These are phyloP conservation scores for Alloteropsis semialata DNA, from an alignment of 176 grass and related monocot genomes.

Conservation along the genomic window DNA sequence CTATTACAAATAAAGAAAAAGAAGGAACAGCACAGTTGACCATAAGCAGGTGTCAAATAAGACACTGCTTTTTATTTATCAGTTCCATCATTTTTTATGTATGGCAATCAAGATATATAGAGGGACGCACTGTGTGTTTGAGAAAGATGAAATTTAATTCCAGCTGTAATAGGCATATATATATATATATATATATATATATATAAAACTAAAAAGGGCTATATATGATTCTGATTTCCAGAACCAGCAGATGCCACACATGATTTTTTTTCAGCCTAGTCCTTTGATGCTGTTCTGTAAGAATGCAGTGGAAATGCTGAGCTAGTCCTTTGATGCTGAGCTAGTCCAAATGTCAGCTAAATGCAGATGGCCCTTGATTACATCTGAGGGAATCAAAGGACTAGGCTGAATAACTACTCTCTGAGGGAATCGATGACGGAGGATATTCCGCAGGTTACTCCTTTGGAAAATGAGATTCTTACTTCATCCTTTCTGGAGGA, in stretches of 20 bases:
- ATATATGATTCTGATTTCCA: not conserved
- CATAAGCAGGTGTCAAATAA: too few species aligned
- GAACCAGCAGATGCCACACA: not conserved
- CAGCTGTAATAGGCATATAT: too few species aligned
- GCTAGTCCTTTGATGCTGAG: not conserved
- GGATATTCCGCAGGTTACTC: too few species aligned
- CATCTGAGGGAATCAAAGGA: too few species aligned
- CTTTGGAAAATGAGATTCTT: too few species aligned
- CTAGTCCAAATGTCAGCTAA: not conserved
- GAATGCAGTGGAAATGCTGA: not conserved
- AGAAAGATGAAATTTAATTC: not conserved
- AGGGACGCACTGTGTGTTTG: not conserved
- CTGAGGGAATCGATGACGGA: too few species aligned
- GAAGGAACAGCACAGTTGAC: not conserved
- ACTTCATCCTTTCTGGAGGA: too few species aligned
- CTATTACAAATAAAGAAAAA: not conserved
- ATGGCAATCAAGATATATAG: not conserved
- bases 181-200: too few species aligned
- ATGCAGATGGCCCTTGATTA: not conserved
- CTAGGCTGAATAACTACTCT: too few species aligned
- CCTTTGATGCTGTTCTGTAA: not conserved
- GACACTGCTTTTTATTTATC: not conserved
- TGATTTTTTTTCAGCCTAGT: not conserved
- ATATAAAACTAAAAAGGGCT: not conserved
- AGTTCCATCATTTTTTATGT: not conserved